A percentile compares a stretch with the other conserved stretches of the same genome.
phyloP scores from a whole-genome alignment of 345 rosid species.

The Streptanthus diversifolius region DNA sequence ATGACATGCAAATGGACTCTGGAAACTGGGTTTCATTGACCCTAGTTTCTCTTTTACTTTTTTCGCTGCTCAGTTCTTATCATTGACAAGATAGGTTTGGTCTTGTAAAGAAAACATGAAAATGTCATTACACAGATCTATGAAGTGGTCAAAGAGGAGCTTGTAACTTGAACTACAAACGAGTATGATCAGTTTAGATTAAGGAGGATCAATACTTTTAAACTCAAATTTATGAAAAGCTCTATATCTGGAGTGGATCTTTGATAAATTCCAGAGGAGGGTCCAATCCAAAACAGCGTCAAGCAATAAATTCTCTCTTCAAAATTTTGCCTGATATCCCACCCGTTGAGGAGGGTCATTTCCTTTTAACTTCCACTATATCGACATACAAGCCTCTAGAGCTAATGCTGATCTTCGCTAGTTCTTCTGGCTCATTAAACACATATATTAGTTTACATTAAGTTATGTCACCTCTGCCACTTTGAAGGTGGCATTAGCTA shows the following conservation, averaged over 20 bases:
- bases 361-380: not conserved
- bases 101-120: conserved; percentile 4
- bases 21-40: not conserved
- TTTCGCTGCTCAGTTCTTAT: not conserved
- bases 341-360: not conserved
- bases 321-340: not conserved
- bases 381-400: not conserved
- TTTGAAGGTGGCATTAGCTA: conserved; percentile 38
- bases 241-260: not conserved
- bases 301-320: not conserved
- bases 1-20: conserved; percentile 20
- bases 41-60: not conserved
- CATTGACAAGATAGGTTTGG: conserved; percentile 5
- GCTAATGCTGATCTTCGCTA: conserved; percentile 14
- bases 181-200: not conserved
- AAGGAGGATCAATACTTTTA: not conserved
- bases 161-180: not conserved
- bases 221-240: not conserved
- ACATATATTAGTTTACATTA: conserved; percentile 38
- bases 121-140: not conserved
- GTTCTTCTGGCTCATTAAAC: conserved; percentile 25
- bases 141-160: conserved; percentile 8
- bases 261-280: not conserved
- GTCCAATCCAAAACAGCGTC: not conserved
- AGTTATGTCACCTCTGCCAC: conserved; percentile 49